Percentiles rank a stretch among this genome's conserved stretches.
Evolutionary conservation across 768 basidiomycete genomes (phyloP).

Genomic region (Tulasnella sp.): DNA sequence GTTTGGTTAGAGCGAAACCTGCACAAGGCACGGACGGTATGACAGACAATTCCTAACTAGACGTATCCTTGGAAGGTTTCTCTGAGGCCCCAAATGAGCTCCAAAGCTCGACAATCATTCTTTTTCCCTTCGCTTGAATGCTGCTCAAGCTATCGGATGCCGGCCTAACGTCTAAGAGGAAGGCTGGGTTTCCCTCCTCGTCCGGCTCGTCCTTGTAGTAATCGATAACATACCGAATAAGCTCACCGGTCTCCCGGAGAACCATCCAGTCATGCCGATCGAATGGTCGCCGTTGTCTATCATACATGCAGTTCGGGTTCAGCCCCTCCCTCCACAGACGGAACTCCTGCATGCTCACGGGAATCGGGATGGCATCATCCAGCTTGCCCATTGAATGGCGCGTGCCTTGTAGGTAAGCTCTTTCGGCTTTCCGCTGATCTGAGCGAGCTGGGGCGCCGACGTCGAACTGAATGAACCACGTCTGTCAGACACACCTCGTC

Average conservation of each 20-base stretch:
- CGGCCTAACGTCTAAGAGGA: conserved; percentile 88
- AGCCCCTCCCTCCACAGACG: too few species aligned
- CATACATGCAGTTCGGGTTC: background rate
- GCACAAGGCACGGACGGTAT: too few species aligned
- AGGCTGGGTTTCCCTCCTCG: conserved; percentile 84
- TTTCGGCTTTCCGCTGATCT: conserved; percentile 82
- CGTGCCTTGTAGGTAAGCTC: conserved; percentile 90
- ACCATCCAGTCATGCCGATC: conserved; percentile 98
- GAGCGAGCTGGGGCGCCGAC: conserved; percentile 43
- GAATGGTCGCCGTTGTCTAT: conserved; percentile 82
- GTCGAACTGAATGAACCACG: background rate
- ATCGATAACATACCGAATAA: conserved; percentile 93
- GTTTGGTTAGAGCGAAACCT: too few species aligned
- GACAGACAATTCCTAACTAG: background rate
- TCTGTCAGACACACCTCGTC: background rate
- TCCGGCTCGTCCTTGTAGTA: conserved; percentile 92
- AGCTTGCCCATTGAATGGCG: conserved; percentile 72
- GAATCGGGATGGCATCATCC: conserved; percentile 79
- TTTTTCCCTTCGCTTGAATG: conserved; percentile 26
- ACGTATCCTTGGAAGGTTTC: background rate
- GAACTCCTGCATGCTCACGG: conserved; percentile 45
- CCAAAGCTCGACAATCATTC: background rate
- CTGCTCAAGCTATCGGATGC: conserved; percentile 77
- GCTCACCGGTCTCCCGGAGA: conserved; percentile 64
- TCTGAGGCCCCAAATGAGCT: background rate